Percentiles rank a stretch among this genome's conserved stretches.
Conservation (phyloP, 257 asterid species). For the Misopates orontium region DNA sequence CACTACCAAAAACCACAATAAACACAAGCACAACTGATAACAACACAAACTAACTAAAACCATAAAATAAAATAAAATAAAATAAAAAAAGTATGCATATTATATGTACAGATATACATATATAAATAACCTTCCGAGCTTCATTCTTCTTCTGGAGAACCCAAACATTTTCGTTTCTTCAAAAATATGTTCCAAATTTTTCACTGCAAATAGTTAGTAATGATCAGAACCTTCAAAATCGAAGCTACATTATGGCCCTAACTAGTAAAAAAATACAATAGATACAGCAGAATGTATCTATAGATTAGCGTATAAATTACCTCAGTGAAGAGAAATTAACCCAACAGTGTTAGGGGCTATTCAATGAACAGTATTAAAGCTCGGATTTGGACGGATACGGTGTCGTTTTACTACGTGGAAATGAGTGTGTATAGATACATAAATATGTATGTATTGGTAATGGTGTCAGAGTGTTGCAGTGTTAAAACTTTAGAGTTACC, state of each 20-base stretch:
- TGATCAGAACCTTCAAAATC: background rate
- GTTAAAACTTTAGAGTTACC: no score
- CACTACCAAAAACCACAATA: background rate
- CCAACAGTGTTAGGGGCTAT: background rate
- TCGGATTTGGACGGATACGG: background rate
- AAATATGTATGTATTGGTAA: no score
- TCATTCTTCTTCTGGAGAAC: slow-evolving; percentile 12
- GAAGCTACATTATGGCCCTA: background rate
- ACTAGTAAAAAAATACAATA: background rate
- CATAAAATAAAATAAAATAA: background rate
- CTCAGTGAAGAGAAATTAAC: background rate
- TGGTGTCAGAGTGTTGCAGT: no score
- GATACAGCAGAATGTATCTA: background rate
- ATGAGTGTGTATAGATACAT: no score
- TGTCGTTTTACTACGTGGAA: no score
- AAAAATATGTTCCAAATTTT: background rate
- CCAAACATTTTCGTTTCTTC: slow-evolving; percentile 5
- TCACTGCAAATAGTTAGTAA: background rate
- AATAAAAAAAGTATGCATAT: background rate
- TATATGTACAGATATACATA: background rate
- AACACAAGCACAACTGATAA: background rate
- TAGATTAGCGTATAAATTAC: background rate
- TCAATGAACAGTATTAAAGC: background rate
- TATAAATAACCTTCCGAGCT: background rate
- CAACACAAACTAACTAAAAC: background rate